phyloP scores from a whole-genome alignment of 1,139 yeast species.

The Blastobotrys arbuscula region DNA sequence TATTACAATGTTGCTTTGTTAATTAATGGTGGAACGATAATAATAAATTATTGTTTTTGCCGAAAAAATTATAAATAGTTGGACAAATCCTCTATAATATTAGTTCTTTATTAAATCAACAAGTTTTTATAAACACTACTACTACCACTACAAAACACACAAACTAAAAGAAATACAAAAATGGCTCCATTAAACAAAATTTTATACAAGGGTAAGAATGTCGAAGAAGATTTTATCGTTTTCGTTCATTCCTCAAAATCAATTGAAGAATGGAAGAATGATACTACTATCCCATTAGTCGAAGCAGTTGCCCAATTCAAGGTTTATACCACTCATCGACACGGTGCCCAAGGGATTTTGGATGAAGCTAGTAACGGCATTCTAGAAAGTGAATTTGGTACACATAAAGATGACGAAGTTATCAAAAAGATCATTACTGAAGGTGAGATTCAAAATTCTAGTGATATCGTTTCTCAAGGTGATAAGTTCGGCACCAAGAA shows the following conservation, averaged over 20 bases:
- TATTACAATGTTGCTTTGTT: neutral
- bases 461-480: neutral
- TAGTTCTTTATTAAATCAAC: neutral
- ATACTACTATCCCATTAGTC: conserved; percentile 53
- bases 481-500: conserved; percentile 9
- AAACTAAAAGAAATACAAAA: neutral
- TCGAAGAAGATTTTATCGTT: conserved; percentile 54
- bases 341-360: conserved; percentile 67
- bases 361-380: conserved; percentile 69
- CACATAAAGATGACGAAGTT: conserved; percentile 36
- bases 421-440: conserved; percentile 50
- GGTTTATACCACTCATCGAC: conserved; percentile 50
- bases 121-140: neutral
- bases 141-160: neutral
- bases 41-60: too few relatives aligned
- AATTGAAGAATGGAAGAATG: conserved; percentile 45
- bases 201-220: conserved; percentile 55
- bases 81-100: neutral
- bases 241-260: conserved; percentile 54
- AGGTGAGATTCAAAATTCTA: conserved; percentile 45
- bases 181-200: conserved; percentile 24
- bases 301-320: conserved; percentile 62
- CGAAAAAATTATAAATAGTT: neutral
- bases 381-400: conserved; percentile 62
- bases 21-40: neutral